Evolutionary conservation across 768 basidiomycete species (phyloP), one percentile per base, ranked within the genome.

Genomic region (Russula vinacea): DNA sequence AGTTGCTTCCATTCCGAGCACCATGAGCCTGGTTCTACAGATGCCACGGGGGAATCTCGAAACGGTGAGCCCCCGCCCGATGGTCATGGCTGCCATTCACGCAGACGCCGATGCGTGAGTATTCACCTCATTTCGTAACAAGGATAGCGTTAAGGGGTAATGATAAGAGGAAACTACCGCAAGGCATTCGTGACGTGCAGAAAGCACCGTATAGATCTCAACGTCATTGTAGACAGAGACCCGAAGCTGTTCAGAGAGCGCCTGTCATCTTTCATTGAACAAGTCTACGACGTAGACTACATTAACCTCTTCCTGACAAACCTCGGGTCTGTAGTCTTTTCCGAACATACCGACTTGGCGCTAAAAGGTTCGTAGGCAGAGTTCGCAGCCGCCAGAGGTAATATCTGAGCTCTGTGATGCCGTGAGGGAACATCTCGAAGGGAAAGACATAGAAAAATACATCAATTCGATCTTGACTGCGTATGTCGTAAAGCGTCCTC

Each of bases 21-120:
- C 85, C 9, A 98, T 95, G 92, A 87, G 83, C 69, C 75, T 99
- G 39, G 90, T 98, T 0, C 77, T 99, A 11, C 97, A 99, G 76
- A 98, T 98, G 96, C 97, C 96, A 0, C 78, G 97, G 68, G 97
- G 97, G 1, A 98, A 98, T 75, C 72, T 99, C 65, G 97, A 99
- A 77, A 98, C 94, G 1, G 87, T 99, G 58, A 92, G 89, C 70
- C 97, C 97, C 3, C 80, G 97, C 49, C 90, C 95, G 14, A 75
- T 99, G 69, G 94, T 98, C 19, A 85, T 97, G 79, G 83, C 87
- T 61, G 87, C 92, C 6, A 87, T 98, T 1, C 82, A 83, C 56
- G 79, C 83, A 58, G 90, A 95, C 71, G 77, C 98, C 7, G 80
- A 88, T 42, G 77, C 75, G 94, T 93, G 70, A 70, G 86, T 81